These are phyloP conservation scores for Toxoplasma gondii DNA, from an alignment of 169 alveolate species.

Conservation along the genomic window DNA sequence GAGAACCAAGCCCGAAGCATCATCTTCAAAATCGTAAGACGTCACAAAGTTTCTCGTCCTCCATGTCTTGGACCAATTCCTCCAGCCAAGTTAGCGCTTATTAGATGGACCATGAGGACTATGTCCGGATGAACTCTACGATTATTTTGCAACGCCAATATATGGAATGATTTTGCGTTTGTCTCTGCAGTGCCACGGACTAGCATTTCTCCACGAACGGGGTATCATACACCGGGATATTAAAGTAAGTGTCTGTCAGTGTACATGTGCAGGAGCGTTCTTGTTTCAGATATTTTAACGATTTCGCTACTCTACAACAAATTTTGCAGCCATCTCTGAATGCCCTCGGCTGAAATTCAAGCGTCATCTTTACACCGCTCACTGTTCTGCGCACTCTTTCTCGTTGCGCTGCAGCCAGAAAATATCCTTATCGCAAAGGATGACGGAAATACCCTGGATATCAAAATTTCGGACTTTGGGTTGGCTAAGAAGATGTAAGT, in stretches of 20 bases:
- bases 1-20: conserved; percentile 42
- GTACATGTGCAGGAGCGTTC: not conserved
- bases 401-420: conserved; percentile 50
- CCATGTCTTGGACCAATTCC: not conserved
- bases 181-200: conserved; percentile 46
- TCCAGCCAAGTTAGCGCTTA: not conserved
- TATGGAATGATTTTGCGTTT: not conserved
- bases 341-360: too few species aligned
- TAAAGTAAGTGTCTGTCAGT: conserved; percentile 17
- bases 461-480: conserved; percentile 74
- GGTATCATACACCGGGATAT: conserved; percentile 67
- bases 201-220: conserved; percentile 58
- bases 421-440: conserved; percentile 49
- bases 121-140: not conserved
- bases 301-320: not conserved
- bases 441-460: not conserved
- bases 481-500: conserved; percentile 68
- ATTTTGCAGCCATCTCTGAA: not conserved
- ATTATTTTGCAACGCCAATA: too few species aligned
- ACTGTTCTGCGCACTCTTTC: not conserved
- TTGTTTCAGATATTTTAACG: too few species aligned
- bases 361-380: too few species aligned
- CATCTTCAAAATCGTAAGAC: conserved; percentile 37
- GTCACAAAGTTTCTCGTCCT: not conserved
- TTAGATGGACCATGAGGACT: not conserved